Evolutionary conservation across 805 yeast species (phyloP).

Genomic region (Saccharomyces kudriavzevii): DNA sequence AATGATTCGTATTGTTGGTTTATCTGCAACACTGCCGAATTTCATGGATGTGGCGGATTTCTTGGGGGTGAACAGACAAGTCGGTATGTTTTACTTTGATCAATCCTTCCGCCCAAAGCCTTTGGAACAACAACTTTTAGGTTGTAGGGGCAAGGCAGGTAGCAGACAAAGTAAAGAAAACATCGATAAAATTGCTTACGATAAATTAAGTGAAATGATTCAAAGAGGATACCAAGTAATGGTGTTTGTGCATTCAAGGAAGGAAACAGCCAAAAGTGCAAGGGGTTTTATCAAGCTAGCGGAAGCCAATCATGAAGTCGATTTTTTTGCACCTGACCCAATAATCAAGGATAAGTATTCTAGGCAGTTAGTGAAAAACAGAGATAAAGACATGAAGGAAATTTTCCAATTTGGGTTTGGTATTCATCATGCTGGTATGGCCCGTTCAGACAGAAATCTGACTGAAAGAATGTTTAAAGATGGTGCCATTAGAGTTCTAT

Average conservation of each 20-base stretch:
- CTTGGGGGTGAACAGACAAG: constrained; percentile 77
- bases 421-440: constrained; percentile 95
- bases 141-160: constrained; percentile 82
- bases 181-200: constrained; percentile 68
- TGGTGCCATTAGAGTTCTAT: constrained; percentile 82
- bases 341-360: constrained; percentile 33
- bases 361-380: constrained; percentile 62
- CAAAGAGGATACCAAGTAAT: constrained; percentile 77
- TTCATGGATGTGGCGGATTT: constrained; percentile 92
- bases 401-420: constrained; percentile 80
- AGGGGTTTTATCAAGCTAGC: constrained; percentile 64
- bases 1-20: constrained; percentile 87
- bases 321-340: constrained; percentile 32
- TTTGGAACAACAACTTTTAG: constrained; percentile 75
- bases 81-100: constrained; percentile 93
- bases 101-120: constrained; percentile 92
- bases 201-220: constrained; percentile 62
- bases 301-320: constrained; percentile 47
- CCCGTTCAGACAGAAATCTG: constrained; percentile 79
- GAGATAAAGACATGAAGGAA: constrained; percentile 74
- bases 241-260: constrained; percentile 94
- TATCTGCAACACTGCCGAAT: constrained; percentile 90
- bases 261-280: constrained; percentile 83
- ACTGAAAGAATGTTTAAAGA: constrained; percentile 79
- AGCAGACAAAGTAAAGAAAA: constrained; percentile 59